Evolutionary conservation across 345 rosid genomes (phyloP).

Genomic region (Odontarrhena argentea): DNA sequence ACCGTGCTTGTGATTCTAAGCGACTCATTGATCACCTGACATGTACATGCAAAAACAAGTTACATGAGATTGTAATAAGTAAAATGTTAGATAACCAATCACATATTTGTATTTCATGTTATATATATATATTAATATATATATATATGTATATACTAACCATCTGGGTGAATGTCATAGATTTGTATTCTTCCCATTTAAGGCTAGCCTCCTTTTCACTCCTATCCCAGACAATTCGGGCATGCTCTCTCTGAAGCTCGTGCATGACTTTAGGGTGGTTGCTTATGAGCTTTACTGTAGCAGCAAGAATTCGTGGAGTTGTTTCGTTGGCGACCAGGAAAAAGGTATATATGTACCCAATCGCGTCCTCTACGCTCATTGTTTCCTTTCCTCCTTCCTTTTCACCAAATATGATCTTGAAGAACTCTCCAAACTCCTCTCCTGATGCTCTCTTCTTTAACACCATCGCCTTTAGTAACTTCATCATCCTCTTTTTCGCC

Average conservation of each 20-base stretch:
- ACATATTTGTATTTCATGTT: background rate
- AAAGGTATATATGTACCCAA: constrained; percentile 10
- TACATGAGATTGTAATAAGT: too few species aligned
- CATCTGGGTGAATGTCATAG: constrained; percentile 40
- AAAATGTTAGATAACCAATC: background rate
- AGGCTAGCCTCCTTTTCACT: background rate
- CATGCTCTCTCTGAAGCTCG: constrained; percentile 31
- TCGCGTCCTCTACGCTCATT: constrained; percentile 5
- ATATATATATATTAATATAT: background rate
- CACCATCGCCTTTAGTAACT: constrained; percentile 5
- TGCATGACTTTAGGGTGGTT: constrained; percentile 22
- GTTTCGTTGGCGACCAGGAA: constrained; percentile 30
- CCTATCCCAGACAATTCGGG: background rate
- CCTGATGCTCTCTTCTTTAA: constrained; percentile 21
- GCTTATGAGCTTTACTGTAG: constrained; percentile 19
- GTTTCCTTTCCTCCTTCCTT: background rate
- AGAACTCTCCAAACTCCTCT: constrained; percentile 24
- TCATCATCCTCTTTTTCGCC: constrained; percentile 26
- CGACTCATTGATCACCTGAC: constrained; percentile 28
- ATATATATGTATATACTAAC: background rate
- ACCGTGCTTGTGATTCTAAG: constrained; percentile 26
- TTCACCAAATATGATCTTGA: constrained; percentile 17
- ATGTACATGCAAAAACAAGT: background rate
- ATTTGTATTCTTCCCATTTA: constrained; percentile 35
- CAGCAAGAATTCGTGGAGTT: constrained; percentile 5